A percentile compares a stretch with the other conserved stretches of the same genome.
Conservation (phyloP, 306 rosid genomes). For the Acacia melanoxylon region DNA sequence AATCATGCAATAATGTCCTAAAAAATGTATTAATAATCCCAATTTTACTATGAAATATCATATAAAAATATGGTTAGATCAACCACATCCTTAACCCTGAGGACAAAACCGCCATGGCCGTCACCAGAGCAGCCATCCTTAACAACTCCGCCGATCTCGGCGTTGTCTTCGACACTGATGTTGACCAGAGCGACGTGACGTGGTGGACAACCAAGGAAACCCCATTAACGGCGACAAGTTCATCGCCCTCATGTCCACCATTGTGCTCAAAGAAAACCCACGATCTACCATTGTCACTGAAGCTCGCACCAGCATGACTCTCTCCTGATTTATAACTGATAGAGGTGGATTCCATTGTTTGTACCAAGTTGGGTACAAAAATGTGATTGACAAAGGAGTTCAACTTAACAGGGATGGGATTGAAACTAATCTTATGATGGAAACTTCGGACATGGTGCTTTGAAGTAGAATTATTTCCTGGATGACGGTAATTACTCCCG, state of each 20-base stretch:
- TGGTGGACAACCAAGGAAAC: conserved; percentile 70
- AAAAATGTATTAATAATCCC: too few species aligned
- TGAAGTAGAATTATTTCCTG: conserved; percentile 83
- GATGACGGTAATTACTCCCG: conserved; percentile 59
- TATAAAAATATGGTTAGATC: too few species aligned
- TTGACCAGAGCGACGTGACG: conserved; percentile 86
- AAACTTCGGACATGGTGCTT: conserved; percentile 96
- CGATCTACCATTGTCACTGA: conserved; percentile 77
- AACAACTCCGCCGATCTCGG: conserved; percentile 76
- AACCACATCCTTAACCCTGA: conserved; percentile 93
- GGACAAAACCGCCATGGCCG: conserved; percentile 81
- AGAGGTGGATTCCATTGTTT: conserved; percentile 83
- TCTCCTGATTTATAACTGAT: conserved; percentile 59
- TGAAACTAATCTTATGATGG: conserved; percentile 88
- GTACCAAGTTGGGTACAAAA: conserved; percentile 80
- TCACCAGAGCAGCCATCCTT: conserved; percentile 73
- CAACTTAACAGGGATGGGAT: conserved; percentile 69
- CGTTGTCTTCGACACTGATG: conserved; percentile 85
- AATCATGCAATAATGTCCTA: too few species aligned
- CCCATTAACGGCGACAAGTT: conserved; percentile 82
- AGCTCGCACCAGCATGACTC: conserved; percentile 81
- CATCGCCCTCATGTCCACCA: conserved; percentile 83
- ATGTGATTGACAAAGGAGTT: conserved; percentile 84
- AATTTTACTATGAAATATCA: too few species aligned
- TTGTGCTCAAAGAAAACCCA: conserved; percentile 74